These are phyloP conservation scores for Arthrobotrys entomopaga DNA, from an alignment of 2,329 filamentous ascomycete species.

Conservation along the genomic window DNA sequence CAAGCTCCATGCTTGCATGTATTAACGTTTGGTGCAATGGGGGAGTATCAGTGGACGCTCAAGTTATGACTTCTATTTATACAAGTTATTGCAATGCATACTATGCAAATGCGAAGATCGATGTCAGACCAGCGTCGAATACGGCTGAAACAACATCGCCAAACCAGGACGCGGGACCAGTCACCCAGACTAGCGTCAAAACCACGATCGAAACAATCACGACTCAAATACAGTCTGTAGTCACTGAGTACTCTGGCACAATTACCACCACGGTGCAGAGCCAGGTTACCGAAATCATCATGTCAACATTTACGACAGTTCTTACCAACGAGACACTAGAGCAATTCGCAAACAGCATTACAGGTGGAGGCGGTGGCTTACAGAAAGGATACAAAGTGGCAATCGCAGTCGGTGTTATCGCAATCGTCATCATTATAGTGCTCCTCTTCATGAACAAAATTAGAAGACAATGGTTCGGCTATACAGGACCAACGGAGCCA, in stretches of 20 bases:
- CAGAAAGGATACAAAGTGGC: conserved; percentile 33
- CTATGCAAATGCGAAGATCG: background rate
- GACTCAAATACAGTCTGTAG: conserved; percentile 15
- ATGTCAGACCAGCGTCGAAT: conserved; percentile 5
- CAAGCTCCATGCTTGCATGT: conserved; percentile 5
- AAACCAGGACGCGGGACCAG: background rate
- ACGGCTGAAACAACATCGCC: conserved; percentile 6
- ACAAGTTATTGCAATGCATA: conserved; percentile 19
- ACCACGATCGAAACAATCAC: conserved; percentile 28
- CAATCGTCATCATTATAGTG: conserved; percentile 27
- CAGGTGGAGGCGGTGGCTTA: conserved; percentile 16
- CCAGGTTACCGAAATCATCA: conserved; percentile 14
- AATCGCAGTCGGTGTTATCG: conserved; percentile 36
- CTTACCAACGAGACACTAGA: conserved; percentile 18
- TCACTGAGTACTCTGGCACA: conserved; percentile 24
- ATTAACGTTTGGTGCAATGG: conserved; percentile 13
- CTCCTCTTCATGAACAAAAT: conserved; percentile 43
- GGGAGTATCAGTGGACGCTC: conserved; percentile 13
- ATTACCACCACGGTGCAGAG: conserved; percentile 31
- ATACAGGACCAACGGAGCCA: conserved; percentile 11
- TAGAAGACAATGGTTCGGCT: conserved; percentile 36
- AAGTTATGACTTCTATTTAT: conserved; percentile 24
- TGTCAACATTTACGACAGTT: conserved; percentile 34
- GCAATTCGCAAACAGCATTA: conserved; percentile 3
- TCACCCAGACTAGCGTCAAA: conserved; percentile 16